Conservation (phyloP, 192 early-diverging fungal genomes). For the Gryganskiella cystojenkinii region DNA sequence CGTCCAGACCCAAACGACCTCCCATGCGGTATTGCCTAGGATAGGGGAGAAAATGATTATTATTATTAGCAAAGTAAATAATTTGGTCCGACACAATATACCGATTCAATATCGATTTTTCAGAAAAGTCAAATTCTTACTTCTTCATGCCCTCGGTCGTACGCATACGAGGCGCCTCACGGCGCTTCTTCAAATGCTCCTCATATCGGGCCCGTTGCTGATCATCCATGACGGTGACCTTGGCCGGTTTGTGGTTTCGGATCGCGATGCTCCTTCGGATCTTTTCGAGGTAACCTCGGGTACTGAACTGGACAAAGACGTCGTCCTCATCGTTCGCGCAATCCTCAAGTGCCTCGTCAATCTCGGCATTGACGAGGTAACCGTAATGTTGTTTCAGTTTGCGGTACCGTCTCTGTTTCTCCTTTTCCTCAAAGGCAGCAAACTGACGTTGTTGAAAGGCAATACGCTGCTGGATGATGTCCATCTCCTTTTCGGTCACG, state of each 20-base stretch:
- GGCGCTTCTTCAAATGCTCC: slow-evolving; percentile 86
- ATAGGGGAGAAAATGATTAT: not conserved
- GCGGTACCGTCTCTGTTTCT: slow-evolving; percentile 80
- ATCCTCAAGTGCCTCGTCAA: slow-evolving; percentile 83
- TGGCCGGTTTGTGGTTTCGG: slow-evolving; percentile 58
- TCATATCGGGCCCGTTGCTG: slow-evolving; percentile 91
- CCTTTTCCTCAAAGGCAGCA: slow-evolving; percentile 86
- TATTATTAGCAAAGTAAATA: too few species aligned
- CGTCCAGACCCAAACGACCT: slow-evolving; percentile 84
- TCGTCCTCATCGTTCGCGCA: slow-evolving; percentile 89
- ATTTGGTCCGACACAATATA: too few species aligned
- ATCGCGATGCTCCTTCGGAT: slow-evolving; percentile 78
- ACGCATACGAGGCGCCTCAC: slow-evolving; percentile 81
- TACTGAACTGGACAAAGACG: slow-evolving; percentile 87
- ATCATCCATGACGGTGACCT: slow-evolving; percentile 71
- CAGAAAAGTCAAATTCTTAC: slow-evolving; percentile 44
- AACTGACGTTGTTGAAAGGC: slow-evolving; percentile 92
- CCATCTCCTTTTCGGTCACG: slow-evolving; percentile 90
- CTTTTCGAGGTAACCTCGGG: slow-evolving; percentile 74
- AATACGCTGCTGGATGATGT: slow-evolving; percentile 91
- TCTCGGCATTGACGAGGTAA: slow-evolving; percentile 86
- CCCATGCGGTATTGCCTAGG: slow-evolving; percentile 77
- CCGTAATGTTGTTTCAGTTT: slow-evolving; percentile 84
- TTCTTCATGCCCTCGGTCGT: slow-evolving; percentile 80
- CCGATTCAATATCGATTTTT: not conserved